These are phyloP conservation scores for Ophiostoma sp. DNA, from an alignment of 2,329 filamentous ascomycete species.

Conservation along the genomic window DNA sequence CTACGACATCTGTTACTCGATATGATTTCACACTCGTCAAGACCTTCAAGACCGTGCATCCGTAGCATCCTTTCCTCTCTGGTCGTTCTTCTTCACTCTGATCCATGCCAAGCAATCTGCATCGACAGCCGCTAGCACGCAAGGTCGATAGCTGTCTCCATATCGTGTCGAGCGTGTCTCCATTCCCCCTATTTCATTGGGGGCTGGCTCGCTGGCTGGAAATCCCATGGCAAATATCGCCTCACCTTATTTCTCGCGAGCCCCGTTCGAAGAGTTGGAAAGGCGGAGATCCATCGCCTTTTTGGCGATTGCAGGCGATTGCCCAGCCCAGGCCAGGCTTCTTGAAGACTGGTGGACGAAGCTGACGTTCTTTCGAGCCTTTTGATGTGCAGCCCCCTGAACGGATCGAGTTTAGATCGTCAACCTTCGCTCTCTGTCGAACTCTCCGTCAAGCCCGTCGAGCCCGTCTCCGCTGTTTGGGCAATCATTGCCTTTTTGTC, in stretches of 20 bases:
- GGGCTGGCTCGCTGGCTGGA: neutral
- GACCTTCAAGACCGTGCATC: neutral
- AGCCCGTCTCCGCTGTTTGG: neutral
- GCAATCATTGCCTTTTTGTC: neutral
- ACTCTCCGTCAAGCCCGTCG: neutral
- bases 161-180: neutral
- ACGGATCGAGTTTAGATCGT: conserved; percentile 18
- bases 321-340: no score
- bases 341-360: no score
- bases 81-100: neutral
- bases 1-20: neutral
- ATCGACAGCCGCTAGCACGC: conserved; percentile 5
- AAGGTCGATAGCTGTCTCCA: neutral
- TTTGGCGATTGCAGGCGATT: neutral
- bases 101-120: conserved; percentile 9
- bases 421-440: neutral
- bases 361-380: no score
- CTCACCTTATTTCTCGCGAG: conserved; percentile 1
- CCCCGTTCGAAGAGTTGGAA: neutral
- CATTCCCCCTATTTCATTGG: neutral
- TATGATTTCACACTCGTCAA: neutral
- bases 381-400: conserved; percentile 12
- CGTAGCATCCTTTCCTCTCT: neutral
- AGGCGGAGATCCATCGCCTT: conserved; percentile 1
- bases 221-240: neutral